Evolutionary conservation across 768 basidiomycete genomes (phyloP).

Genomic region (Fibroporia radiculosa): DNA sequence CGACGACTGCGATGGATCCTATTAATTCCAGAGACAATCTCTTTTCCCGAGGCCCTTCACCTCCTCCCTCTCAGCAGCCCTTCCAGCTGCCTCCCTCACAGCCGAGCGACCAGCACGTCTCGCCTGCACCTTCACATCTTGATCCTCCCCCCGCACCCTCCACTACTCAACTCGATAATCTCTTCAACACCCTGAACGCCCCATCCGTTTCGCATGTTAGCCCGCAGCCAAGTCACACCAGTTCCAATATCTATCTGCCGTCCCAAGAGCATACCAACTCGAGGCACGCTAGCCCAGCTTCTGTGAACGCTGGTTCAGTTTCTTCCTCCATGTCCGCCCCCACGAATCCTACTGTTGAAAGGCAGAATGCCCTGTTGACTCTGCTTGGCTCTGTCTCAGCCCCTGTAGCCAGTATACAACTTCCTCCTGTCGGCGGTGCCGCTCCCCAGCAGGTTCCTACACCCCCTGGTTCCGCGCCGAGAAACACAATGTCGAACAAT

Average conservation of each 20-base stretch:
- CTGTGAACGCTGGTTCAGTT: constrained; percentile 31
- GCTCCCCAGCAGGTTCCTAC: constrained; percentile 59
- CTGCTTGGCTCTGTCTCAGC: constrained; percentile 49
- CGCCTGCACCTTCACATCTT: constrained; percentile 24
- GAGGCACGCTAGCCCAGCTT: constrained; percentile 36
- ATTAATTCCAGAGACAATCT: constrained; percentile 22
- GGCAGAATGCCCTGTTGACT: constrained; percentile 70
- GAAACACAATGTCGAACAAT: constrained; percentile 45
- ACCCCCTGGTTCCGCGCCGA: constrained; percentile 49
- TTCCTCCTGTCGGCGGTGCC: constrained; percentile 19
- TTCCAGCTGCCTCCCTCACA: constrained; percentile 18
- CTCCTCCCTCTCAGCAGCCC: constrained; percentile 19
- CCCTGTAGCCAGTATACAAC: constrained; percentile 24
- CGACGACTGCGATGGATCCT: constrained; percentile 22
- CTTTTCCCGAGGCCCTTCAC: constrained; percentile 24
- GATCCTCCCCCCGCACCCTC: constrained; percentile 38
- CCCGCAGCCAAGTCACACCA: constrained; percentile 23
- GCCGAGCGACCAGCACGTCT: constrained; percentile 24
- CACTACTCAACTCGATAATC: constrained; percentile 56
- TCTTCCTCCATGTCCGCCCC: constrained; percentile 33
- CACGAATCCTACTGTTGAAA: constrained; percentile 41
- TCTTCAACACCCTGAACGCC: constrained; percentile 49
- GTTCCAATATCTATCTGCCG: constrained; percentile 17
- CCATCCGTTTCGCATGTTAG: constrained; percentile 31
- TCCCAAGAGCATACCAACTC: constrained; percentile 27